Evolutionary conservation across 2,329 filamentous ascomycete species (phyloP).

Genomic region (Colletotrichum tanaceti): DNA sequence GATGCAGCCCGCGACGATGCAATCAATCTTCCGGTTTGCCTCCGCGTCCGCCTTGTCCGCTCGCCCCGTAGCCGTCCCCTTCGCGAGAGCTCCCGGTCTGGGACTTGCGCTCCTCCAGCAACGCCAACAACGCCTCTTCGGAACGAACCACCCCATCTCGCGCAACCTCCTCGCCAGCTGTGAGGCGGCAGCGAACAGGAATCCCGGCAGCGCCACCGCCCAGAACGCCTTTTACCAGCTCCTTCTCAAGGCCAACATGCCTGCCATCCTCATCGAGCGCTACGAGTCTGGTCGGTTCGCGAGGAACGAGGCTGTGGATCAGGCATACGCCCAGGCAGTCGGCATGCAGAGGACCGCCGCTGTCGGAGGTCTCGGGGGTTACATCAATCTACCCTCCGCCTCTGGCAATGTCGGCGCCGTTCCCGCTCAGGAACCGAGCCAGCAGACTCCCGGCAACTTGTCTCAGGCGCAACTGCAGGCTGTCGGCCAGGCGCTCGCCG

Average conservation of each 20-base stretch:
- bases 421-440: conserved; percentile 45
- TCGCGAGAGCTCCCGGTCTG: conserved; percentile 38
- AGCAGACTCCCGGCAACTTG: conserved; percentile 54
- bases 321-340: conserved; percentile 82
- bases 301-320: conserved; percentile 80
- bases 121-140: conserved; percentile 52
- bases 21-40: conserved; percentile 35
- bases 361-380: conserved; percentile 30
- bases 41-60: conserved; percentile 20
- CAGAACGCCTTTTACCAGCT: conserved; percentile 96
- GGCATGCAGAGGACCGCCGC: conserved; percentile 49
- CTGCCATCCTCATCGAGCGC: conserved; percentile 89
- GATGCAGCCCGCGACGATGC: conserved; percentile 39
- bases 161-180: conserved; percentile 81
- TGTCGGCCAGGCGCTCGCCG: conserved; percentile 84
- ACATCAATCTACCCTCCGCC: conserved; percentile 32
- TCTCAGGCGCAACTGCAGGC: conserved; percentile 76
- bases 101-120: conserved; percentile 39
- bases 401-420: conserved; percentile 44
- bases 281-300: conserved; percentile 90
- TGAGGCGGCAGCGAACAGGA: conserved; percentile 93
- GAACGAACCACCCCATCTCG: conserved; percentile 62
- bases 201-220: conserved; percentile 84
- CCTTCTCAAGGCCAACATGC: conserved; percentile 91
- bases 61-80: conserved; percentile 10